phyloP scores from a whole-genome alignment of 768 basidiomycete genomes.

The Amanita rubescens region DNA sequence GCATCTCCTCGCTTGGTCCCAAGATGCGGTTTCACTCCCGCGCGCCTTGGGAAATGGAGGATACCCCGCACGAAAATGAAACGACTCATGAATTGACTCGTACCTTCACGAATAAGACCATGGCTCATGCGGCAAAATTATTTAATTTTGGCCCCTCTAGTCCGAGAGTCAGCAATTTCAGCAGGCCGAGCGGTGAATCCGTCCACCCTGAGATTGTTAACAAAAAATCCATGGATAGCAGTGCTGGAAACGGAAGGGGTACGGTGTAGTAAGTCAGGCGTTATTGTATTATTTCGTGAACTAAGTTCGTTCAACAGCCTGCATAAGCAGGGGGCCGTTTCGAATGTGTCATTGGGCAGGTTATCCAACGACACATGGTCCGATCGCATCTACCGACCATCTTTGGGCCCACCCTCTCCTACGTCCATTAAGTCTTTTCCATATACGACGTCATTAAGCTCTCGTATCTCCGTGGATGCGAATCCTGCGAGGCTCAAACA shows the following conservation, averaged over 20 bases:
- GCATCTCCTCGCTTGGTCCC: constrained; percentile 61
- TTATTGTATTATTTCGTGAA: constrained; percentile 5
- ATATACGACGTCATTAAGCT: not conserved
- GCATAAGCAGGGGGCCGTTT: constrained; percentile 54
- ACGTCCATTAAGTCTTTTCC: constrained; percentile 7
- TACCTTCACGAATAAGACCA: not conserved
- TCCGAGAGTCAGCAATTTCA: constrained; percentile 29
- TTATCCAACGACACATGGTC: constrained; percentile 21
- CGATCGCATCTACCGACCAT: constrained; percentile 36
- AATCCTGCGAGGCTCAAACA: not conserved
- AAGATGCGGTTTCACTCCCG: constrained; percentile 78
- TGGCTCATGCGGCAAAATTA: constrained; percentile 27
- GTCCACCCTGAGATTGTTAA: constrained; percentile 43
- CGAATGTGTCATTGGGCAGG: constrained; percentile 45
- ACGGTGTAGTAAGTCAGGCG: constrained; percentile 48
- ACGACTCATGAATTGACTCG: not conserved
- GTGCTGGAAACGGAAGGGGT: constrained; percentile 30
- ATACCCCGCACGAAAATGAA: constrained; percentile 33
- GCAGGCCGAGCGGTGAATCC: constrained; percentile 64
- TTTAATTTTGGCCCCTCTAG: constrained; percentile 40
- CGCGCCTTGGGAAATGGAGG: constrained; percentile 75
- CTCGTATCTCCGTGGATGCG: not conserved
- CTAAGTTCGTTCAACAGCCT: constrained; percentile 28
- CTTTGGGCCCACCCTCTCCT: constrained; percentile 30
- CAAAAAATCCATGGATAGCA: constrained; percentile 37